Base-by-base conservation (phyloP, 805 yeast genomes). In the Sugiyamaella smithiae region DNA sequence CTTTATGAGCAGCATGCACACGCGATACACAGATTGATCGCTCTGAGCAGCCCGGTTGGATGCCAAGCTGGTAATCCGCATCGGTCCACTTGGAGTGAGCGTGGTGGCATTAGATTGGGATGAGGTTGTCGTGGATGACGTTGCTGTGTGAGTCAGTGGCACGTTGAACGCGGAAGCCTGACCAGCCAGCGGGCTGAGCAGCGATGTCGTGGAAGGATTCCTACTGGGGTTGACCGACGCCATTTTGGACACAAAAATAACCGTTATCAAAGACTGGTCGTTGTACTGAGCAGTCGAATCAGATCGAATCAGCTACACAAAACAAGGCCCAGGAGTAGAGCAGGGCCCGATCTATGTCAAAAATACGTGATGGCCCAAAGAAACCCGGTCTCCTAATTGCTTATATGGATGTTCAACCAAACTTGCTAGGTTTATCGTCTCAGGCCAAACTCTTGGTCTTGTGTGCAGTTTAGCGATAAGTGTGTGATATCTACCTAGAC, bases 1-100 rank as follows among this genome's bases (percentile, higher is more conserved):
- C 25, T 44, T 33, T 44, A 51, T 41, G 35, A 61, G 56, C n/a
- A 55, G 28, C 37, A 48, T 38, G 45, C 64, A 60, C 32, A 55
- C 53, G 40, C 58, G 63, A 52, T 52, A 62, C 7, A 62, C 54
- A 26, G 66, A 62, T 11, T 51, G 45, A 24, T 53, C 46, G 7
- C 52, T 26, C 7, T 48, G 28, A 3, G 62, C 59, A 5, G 59
- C 55, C 19, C 52, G 25, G 35, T 57, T 57, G 19, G 55, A 55
- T 14, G 48, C 51, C 28, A 53, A 38, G 3, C 25, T 25, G 24
- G 55, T 20, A 22, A 33, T 26, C 28, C 40, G 23, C 14, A 38
- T 23, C 5, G 35, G 38, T 11, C 45, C 45, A 40, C 37, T 29
- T 9, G 45, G 43, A 5, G 24, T 40, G 7, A 28, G 33, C 14